Base-by-base conservation (phyloP, 768 basidiomycete species). In the Psilocybe cyanescens region DNA sequence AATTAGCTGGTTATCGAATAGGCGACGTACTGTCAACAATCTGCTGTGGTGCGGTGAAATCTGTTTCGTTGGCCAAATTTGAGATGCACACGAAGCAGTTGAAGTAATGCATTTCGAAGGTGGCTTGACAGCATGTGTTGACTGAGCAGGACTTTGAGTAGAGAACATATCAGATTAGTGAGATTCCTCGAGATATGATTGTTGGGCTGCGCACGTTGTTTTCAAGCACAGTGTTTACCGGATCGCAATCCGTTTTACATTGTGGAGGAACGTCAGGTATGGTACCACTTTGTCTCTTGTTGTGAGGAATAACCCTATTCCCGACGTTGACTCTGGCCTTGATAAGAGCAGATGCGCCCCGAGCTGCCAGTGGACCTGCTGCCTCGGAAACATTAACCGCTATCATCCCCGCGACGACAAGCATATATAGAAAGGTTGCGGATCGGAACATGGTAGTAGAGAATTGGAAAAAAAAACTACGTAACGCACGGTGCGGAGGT, bases 11-110 rank as follows among this genome's bases (percentile, higher is more conserved):
- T 35, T 31, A 8, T 14, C 7, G 51, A 24, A 7, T 11, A 11
- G 16, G 51, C 16, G n/a, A 59, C 62, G 37, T 39, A 81, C 81
- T 52, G 60, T 81, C 76, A 30, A 83, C 62, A 30, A 67, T 55
- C 1, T 28, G 45, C 55, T 83, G 81, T 0, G 72, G 67, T 3
- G 57, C 28, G 3, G 71, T 63, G 24, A 68, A 81, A 50, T 75
- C 72, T 17, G 74, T 72, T 1, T 69, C 62, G 55, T 75, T 66
- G 28, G 64, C 58, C 0, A 72, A 72, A 2, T 57, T 29, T 9
- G 73, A 79, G 28, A 78, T 67, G 58, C 83, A 84, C 3, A 68
- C 37, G 62, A 81, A 68, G 61, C 83, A 84, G 49, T 76, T 68
- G 69, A 74, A 81, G 65, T 79, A 82, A 3, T 62, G 57, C 0